Evolutionary conservation across 2,329 filamentous ascomycete genomes (phyloP), one percentile per base, ranked within the genome.

Genomic region (Stagonosporopsis vannaccii): DNA sequence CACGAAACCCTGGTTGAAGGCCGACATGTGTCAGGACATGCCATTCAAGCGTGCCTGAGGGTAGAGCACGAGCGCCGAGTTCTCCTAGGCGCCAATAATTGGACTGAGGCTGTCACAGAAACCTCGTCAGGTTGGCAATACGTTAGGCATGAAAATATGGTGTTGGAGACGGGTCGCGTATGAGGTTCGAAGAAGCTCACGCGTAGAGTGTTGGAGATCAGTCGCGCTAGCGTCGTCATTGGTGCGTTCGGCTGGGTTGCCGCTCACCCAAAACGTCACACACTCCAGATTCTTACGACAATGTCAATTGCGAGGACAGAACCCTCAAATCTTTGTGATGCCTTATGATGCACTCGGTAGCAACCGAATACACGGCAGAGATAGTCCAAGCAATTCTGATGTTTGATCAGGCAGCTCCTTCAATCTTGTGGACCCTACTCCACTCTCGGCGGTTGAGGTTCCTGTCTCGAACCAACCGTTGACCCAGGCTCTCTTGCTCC

Each of bases 1-100:
- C 72, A 71, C 76, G 75, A 77, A 77, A 77, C 75, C 62, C 56
- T 66, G 62, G 66, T 73, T 76, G 73, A 76, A 70, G 74, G 73
- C 67, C 67, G 61, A 62, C 62, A 62, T 67, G 75, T 77, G 73
- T 75, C 75, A 77, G 63, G 63, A 65, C 61, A 62, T 46, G 61
- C 65, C 59, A 53, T 62, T 65, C 60, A 65, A 54, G 69, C 65
- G 61, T 63, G 61, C 60, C 61, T 62, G 61, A 63, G 61, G 63
- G 58, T 43, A 50, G 53, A 54, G 68, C 69, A 73, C 68, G 57
- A 56, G 59, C 66, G 52, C 66, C 53, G 56, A 65, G 55, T 53
- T 59, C 60, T 33, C 52, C 59, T 61, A 71, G 58, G 62, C 62
- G 66, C 68, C 64, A 57, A 62, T 48, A 53, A 37, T 49, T 58